phyloP scores from a whole-genome alignment of 176 grass and related monocot genomes.

The Oryza brachyantha region DNA sequence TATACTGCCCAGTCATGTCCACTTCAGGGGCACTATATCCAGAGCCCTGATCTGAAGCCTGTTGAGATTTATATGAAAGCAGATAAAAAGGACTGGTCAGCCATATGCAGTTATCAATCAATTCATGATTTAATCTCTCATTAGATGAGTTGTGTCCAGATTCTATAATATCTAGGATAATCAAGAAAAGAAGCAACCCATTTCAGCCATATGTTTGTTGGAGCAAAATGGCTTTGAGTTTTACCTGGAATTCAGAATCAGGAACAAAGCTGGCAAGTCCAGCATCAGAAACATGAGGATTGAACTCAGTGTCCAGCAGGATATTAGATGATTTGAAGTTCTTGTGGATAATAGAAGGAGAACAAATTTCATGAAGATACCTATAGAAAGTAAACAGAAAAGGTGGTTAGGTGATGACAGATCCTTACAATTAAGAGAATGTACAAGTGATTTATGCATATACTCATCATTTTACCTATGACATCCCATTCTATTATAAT shows the following conservation, averaged over 20 bases:
- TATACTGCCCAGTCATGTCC: conserved; percentile 72
- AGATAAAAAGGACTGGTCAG: conserved; percentile 7
- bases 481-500: conserved; percentile 22
- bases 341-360: conserved; percentile 82
- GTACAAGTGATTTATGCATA: not conserved
- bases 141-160: not conserved
- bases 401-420: not conserved
- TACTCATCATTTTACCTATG: not conserved
- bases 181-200: conserved; percentile 1
- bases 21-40: conserved; percentile 74
- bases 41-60: conserved; percentile 67
- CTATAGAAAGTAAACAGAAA: conserved; percentile 30
- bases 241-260: conserved; percentile 82
- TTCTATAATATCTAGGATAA: not conserved
- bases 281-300: conserved; percentile 83
- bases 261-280: conserved; percentile 61
- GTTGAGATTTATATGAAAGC: conserved; percentile 28
- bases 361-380: conserved; percentile 88
- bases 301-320: conserved; percentile 63
- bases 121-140: not conserved
- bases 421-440: conserved; percentile 1
- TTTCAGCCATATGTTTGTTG: conserved; percentile 11
- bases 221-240: not conserved
- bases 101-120: not conserved
- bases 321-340: conserved; percentile 95